Evolutionary conservation across 1,284 basidiomycete species (phyloP), one percentile per base, ranked within the genome.

Genomic region (Trichosporon faecale): DNA sequence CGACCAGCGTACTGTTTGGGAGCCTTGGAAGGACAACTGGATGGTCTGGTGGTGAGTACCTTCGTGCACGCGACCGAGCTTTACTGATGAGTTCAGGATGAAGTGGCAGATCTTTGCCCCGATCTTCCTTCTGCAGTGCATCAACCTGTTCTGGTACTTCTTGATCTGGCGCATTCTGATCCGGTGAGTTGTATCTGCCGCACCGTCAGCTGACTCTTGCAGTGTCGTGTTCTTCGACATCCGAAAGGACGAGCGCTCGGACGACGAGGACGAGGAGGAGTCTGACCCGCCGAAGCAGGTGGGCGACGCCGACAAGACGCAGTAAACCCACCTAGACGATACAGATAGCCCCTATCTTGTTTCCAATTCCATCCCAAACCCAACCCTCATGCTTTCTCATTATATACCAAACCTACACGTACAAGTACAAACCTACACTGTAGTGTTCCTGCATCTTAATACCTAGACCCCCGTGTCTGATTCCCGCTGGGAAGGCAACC

Each of bases 121-220:
- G 0, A 85, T 97, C 70, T 76, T 89, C 12, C 83, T 92, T 0
- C 86, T 98, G 14, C 93, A 94, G 80, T 77, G 88, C 71, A 86
- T 98, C 77, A 96, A 97, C 80, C 74, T 95, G 23, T 96, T 96
- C 85, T 96, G 94, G 94, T 95, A 93, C 80, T 89, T 86, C 82
- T 85, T 93, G 61, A 93, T 95, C 78, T 84, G 88, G 81, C 88
- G 92, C 67, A 90, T 96, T 70, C 79, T 87, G 16, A 78, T 82
- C 66, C 84, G 88, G 88, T 89, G 74, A 65, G 86, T 55, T 9
- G n/a, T 1, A 16, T 12, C 18, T 4, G 3, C 9, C 14, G 9
- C 3, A 14, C 35, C 9, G 11, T 37, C 35, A 37, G 35, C 35
- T 37, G 35, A 37, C 35, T 9, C 31, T 4, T 37, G 2, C 71